Percentiles rank a stretch among this genome's conserved stretches.
These are phyloP conservation scores for Dendrothele bispora DNA, from an alignment of 768 basidiomycete genomes.

Conservation along the genomic window DNA sequence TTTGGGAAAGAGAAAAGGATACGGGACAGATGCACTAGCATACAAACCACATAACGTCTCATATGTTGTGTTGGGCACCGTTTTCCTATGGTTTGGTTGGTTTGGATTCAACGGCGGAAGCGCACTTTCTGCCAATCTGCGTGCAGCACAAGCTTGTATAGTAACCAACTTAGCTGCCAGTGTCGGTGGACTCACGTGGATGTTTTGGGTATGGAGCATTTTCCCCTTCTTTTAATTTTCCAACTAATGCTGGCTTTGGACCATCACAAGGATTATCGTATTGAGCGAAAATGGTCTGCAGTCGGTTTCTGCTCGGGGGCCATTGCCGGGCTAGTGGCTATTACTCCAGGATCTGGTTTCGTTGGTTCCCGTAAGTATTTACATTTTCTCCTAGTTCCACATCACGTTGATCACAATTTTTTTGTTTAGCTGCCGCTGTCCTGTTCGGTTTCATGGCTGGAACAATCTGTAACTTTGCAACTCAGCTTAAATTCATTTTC, in stretches of 20 bases:
- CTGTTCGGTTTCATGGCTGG: conserved; percentile 84
- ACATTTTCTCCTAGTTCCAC: conserved; percentile 15
- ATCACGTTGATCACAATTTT: background rate
- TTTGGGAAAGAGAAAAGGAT: conserved; percentile 65
- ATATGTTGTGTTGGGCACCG: conserved; percentile 65
- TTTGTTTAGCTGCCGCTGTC: conserved; percentile 72
- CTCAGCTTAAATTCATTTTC: conserved; percentile 84
- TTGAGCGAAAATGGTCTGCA: conserved; percentile 90
- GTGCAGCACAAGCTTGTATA: conserved; percentile 86
- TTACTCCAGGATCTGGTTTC: conserved; percentile 79
- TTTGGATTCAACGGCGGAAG: conserved; percentile 87
- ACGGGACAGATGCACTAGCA: conserved; percentile 58
- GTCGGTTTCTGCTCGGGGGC: conserved; percentile 98
- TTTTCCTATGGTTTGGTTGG: conserved; percentile 69
- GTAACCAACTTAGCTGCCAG: conserved; percentile 91
- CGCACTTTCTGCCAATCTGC: conserved; percentile 84
- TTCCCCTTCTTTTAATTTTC: background rate
- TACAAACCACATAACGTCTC: conserved; percentile 72
- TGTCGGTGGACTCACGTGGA: conserved; percentile 89
- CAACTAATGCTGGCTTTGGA: background rate
- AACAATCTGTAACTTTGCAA: conserved; percentile 88
- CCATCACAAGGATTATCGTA: conserved; percentile 81
- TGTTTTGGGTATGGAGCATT: conserved; percentile 72
- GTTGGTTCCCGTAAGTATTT: conserved; percentile 71
- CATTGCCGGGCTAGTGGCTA: conserved; percentile 86